These are phyloP conservation scores for Solanum appendiculatum DNA, from an alignment of 257 asterid species.

Conservation along the genomic window DNA sequence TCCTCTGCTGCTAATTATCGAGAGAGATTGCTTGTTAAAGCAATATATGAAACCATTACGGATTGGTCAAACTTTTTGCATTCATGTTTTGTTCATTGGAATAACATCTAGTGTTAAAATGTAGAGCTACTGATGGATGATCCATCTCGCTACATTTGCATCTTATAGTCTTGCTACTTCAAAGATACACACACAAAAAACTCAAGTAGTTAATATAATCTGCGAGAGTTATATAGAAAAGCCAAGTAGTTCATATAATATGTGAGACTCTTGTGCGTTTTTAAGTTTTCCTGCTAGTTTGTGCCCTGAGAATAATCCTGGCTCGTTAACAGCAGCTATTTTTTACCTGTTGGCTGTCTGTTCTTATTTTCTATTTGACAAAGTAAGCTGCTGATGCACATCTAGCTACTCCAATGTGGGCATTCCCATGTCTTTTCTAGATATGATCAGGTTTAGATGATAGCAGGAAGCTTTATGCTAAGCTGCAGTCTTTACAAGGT, in stretches of 20 bases:
- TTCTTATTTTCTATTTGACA: neutral
- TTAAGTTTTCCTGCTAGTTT: neutral
- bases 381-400: neutral
- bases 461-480: neutral
- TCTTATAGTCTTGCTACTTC: neutral
- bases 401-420: neutral
- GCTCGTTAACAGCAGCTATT: neutral
- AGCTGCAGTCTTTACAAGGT: neutral
- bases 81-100: neutral
- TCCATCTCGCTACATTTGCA: neutral
- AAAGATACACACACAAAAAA: neutral
- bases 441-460: neutral
- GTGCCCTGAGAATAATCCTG: neutral
- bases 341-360: neutral
- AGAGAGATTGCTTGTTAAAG: neutral
- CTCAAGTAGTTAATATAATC: neutral
- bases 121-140: neutral
- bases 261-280: neutral
- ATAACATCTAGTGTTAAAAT: neutral
- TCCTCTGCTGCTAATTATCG: neutral
- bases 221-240: neutral
- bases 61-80: neutral
- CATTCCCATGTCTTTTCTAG: neutral
- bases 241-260: neutral
- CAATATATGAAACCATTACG: neutral